Percentiles rank a stretch among this genome's conserved stretches.
These are phyloP conservation scores for Acephala macrosclerotiorum DNA, from an alignment of 2,329 filamentous ascomycete genomes.

Conservation along the genomic window DNA sequence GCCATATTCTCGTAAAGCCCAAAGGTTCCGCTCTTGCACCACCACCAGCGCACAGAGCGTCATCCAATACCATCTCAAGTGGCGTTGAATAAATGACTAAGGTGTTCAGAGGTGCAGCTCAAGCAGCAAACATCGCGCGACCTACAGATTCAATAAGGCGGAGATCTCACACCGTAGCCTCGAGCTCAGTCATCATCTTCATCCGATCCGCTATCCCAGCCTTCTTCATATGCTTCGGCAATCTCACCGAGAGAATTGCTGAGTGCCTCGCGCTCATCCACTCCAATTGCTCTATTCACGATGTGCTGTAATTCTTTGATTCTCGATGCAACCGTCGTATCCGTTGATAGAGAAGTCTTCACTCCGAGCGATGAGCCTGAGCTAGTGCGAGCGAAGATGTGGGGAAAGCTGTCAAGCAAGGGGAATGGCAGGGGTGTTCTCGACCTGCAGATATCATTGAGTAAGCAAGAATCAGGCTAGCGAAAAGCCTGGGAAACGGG, in stretches of 20 bases:
- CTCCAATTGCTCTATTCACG: constrained; percentile 65
- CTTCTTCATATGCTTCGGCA: constrained; percentile 87
- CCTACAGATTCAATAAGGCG: constrained; percentile 2
- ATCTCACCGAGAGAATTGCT: constrained; percentile 82
- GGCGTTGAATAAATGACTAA: not conserved
- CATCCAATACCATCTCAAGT: constrained; percentile 2
- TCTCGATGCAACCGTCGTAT: constrained; percentile 73
- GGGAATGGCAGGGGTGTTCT: constrained; percentile 69
- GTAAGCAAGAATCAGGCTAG: constrained; percentile 27
- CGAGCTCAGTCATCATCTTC: constrained; percentile 61
- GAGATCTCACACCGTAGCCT: constrained; percentile 6
- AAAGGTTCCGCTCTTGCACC: constrained; percentile 9
- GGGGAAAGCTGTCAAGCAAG: constrained; percentile 83
- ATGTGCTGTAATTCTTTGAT: constrained; percentile 72
- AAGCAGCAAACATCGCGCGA: not conserved
- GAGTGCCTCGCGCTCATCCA: constrained; percentile 87
- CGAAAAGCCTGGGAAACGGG: constrained; percentile 10
- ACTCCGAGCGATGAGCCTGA: constrained; percentile 54
- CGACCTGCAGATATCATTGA: constrained; percentile 44
- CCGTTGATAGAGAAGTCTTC: constrained; percentile 72
- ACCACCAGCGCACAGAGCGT: not conserved
- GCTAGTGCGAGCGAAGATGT: constrained; percentile 64
- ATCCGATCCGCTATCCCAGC: constrained; percentile 82
- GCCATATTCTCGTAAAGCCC: constrained; percentile 10
- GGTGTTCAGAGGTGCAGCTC: constrained; percentile 1